Conservation (phyloP, 179 eudicot species). For the Monotropa hypopitys region DNA sequence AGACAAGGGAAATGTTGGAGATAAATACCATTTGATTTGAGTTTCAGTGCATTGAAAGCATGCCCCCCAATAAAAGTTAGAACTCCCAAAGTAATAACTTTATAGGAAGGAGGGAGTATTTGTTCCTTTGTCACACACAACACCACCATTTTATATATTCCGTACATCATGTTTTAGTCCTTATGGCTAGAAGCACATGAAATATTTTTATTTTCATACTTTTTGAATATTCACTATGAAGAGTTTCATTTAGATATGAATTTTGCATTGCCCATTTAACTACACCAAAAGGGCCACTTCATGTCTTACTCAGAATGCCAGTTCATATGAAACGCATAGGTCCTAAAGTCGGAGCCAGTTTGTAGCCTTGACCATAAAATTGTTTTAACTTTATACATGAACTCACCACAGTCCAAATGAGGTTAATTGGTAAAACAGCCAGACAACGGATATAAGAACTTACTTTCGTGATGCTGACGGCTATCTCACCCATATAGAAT, state of each 20-base stretch:
- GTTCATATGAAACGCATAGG: not conserved
- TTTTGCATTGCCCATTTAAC: not conserved
- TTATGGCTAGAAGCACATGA: not conserved
- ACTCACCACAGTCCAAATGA: not conserved
- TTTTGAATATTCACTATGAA: not conserved
- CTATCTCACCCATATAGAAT: constrained; percentile 79
- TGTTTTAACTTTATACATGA: not conserved
- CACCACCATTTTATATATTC: not conserved
- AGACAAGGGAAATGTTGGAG: too few relatives aligned
- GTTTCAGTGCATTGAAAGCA: too few relatives aligned
- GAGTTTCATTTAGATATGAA: not conserved
- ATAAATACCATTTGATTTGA: too few relatives aligned
- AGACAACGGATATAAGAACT: constrained; percentile 6
- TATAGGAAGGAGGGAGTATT: too few relatives aligned
- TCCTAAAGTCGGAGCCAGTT: not conserved
- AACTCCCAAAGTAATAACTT: too few relatives aligned
- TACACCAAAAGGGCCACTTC: not conserved
- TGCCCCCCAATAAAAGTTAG: too few relatives aligned
- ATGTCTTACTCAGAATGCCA: not conserved
- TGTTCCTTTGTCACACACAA: too few relatives aligned
- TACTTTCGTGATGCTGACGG: constrained; percentile 78
- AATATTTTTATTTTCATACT: too few relatives aligned
- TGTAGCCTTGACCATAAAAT: not conserved
- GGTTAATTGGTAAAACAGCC: not conserved
- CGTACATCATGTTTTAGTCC: not conserved